Evolutionary conservation across 2,329 filamentous ascomycete genomes (phyloP).

Genomic region (Trichoderma afroharzianum): DNA sequence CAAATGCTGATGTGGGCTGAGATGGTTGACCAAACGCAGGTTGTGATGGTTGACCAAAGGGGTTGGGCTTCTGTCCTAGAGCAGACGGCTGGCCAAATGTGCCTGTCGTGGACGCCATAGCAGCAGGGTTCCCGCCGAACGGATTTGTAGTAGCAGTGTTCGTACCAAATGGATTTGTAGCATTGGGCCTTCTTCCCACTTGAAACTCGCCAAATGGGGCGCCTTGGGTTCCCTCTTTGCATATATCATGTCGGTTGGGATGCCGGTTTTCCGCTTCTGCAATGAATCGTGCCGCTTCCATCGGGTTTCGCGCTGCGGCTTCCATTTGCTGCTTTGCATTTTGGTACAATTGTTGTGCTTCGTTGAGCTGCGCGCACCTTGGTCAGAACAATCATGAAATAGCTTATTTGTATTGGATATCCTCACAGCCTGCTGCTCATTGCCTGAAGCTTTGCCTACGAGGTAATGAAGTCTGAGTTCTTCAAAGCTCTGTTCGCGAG

Average conservation of each 20-base stretch:
- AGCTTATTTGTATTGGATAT: background rate
- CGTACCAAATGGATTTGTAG: slow-evolving; percentile 30
- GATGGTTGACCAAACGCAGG: slow-evolving; percentile 30
- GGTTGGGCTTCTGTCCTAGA: slow-evolving; percentile 30
- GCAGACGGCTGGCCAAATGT: slow-evolving; percentile 38
- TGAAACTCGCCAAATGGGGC: slow-evolving; percentile 44
- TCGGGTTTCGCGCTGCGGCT: slow-evolving; percentile 62
- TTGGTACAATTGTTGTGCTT: slow-evolving; percentile 59
- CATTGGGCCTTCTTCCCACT: slow-evolving; percentile 34
- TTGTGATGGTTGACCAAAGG: slow-evolving; percentile 35
- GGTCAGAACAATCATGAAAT: background rate
- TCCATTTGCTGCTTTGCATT: slow-evolving; percentile 70
- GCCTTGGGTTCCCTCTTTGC: slow-evolving; percentile 45
- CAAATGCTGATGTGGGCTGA: slow-evolving; percentile 35
- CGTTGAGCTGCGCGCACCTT: slow-evolving; percentile 45
- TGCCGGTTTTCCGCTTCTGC: slow-evolving; percentile 63
- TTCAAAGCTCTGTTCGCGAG: slow-evolving; percentile 82
- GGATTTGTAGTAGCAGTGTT: background rate
- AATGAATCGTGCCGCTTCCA: slow-evolving; percentile 70
- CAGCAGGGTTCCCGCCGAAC: slow-evolving; percentile 13
- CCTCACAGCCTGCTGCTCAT: slow-evolving; percentile 50
- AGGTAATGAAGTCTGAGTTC: slow-evolving; percentile 78
- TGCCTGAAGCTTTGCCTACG: slow-evolving; percentile 56
- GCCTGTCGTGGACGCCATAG: slow-evolving; percentile 24
- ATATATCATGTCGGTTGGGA: slow-evolving; percentile 69